phyloP scores from a whole-genome alignment of 2,329 filamentous ascomycete species.

The Talaromyces sp. region DNA sequence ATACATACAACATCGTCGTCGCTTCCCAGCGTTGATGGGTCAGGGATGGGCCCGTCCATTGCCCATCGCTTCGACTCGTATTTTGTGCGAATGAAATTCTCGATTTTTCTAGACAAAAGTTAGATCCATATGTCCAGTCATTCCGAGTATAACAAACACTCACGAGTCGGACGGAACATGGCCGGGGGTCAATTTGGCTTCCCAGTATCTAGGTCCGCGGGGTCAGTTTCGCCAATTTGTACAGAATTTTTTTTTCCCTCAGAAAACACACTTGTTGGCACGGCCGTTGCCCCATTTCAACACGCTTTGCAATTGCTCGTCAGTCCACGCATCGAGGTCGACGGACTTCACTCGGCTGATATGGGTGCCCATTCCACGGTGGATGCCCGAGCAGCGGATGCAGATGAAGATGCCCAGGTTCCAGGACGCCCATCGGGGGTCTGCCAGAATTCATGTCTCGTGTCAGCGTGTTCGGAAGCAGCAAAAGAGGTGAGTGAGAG shows the following conservation, averaged over 20 bases:
- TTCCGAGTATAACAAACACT: conserved; percentile 18
- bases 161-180: conserved; percentile 87
- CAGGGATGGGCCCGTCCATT: conserved; percentile 95
- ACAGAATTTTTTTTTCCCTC: no score
- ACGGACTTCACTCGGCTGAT: conserved; percentile 98
- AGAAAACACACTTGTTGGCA: conserved; percentile 73
- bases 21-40: conserved; percentile 82
- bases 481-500: conserved; percentile 1
- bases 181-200: conserved; percentile 83
- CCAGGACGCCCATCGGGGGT: conserved; percentile 99
- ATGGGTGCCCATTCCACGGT: conserved; percentile 97
- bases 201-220: conserved; percentile 64
- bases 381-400: conserved; percentile 97
- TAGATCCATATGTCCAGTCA: conserved; percentile 9
- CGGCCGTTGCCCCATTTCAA: conserved; percentile 92
- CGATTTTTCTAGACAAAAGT: conserved; percentile 65
- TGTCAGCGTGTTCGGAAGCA: not conserved
- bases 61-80: conserved; percentile 98
- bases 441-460: conserved; percentile 40
- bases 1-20: conserved; percentile 70
- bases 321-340: conserved; percentile 96
- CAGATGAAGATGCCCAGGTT: conserved; percentile 96
- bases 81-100: conserved; percentile 99
- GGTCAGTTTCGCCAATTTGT: conserved; percentile 3
- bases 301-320: conserved; percentile 92